A percentile compares a stretch with the other conserved stretches of the same genome.
Evolutionary conservation across 176 grass and related monocot species (phyloP).

Genomic region (Chloris gayana): DNA sequence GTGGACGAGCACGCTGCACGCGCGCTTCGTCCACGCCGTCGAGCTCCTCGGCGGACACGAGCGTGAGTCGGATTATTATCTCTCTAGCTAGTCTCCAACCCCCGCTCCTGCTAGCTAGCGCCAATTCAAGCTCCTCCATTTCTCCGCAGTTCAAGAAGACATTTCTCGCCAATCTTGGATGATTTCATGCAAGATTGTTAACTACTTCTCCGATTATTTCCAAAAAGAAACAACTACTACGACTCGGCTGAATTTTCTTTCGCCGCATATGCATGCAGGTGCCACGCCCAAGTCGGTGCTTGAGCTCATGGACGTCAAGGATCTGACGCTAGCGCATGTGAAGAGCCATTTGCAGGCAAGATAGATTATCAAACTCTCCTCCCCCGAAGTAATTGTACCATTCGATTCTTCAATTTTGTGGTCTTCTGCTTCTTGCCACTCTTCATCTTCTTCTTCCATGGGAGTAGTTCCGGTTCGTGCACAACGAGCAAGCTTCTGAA

Average conservation of each 20-base stretch:
- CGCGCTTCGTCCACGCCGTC: slow-evolving; percentile 87
- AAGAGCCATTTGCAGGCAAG: slow-evolving; percentile 93
- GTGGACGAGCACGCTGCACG: slow-evolving; percentile 84
- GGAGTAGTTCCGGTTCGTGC: not conserved
- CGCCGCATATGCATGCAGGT: slow-evolving; percentile 39
- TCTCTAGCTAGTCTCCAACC: too few species aligned
- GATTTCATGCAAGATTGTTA: slow-evolving; percentile 3
- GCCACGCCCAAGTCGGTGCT: slow-evolving; percentile 92
- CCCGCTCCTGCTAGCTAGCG: too few species aligned
- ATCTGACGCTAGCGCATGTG: slow-evolving; percentile 95
- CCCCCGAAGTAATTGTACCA: not conserved
- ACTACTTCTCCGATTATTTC: too few species aligned
- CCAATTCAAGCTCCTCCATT: too few species aligned
- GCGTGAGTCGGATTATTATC: slow-evolving; percentile 42
- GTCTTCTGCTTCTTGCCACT: slow-evolving; percentile 4
- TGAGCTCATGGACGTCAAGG: slow-evolving; percentile 96
- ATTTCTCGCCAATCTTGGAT: not conserved
- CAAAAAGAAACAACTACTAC: too few species aligned
- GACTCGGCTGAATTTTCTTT: not conserved
- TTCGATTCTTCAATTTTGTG: slow-evolving; percentile 12
- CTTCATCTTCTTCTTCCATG: not conserved
- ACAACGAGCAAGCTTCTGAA: not conserved
- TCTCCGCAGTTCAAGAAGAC: not conserved
- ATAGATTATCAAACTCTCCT: not conserved
- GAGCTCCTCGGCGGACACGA: slow-evolving; percentile 95